phyloP scores from a whole-genome alignment of 2,329 filamentous ascomycete genomes.

The Trichoderma asperellum region DNA sequence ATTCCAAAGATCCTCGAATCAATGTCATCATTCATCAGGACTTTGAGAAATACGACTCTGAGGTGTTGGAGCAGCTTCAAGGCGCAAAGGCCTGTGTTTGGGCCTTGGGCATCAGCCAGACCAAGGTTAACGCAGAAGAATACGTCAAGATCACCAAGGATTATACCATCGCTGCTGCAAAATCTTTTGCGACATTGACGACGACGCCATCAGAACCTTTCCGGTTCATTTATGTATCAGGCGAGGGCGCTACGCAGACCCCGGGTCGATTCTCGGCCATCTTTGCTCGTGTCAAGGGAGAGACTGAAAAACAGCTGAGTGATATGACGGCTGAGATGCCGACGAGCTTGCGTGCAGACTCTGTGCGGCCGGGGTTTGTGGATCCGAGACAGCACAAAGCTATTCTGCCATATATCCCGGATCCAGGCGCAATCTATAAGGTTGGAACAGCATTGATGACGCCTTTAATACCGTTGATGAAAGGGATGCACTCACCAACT shows the following conservation, averaged over 20 bases:
- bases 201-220: slow-evolving; percentile 53
- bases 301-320: slow-evolving; percentile 63
- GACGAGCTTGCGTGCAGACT: slow-evolving; percentile 55
- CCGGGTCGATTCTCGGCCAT: slow-evolving; percentile 60
- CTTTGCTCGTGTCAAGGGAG: slow-evolving; percentile 69
- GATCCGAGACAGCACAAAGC: slow-evolving; percentile 52
- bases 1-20: slow-evolving; percentile 59
- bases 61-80: slow-evolving; percentile 61
- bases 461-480: slow-evolving; percentile 34
- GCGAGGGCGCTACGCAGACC: slow-evolving; percentile 60
- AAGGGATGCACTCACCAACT: slow-evolving; percentile 46
- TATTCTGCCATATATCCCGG: slow-evolving; percentile 49
- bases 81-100: slow-evolving; percentile 73
- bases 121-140: slow-evolving; percentile 62
- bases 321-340: slow-evolving; percentile 51
- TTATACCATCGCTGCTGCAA: slow-evolving; percentile 66
- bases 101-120: slow-evolving; percentile 70
- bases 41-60: slow-evolving; percentile 62
- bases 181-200: slow-evolving; percentile 57
- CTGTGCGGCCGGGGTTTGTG: slow-evolving; percentile 62
- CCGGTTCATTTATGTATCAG: slow-evolving; percentile 73
- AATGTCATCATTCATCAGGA: slow-evolving; percentile 71
- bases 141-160: slow-evolving; percentile 71
- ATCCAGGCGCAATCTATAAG: slow-evolving; percentile 32
- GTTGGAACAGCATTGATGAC: slow-evolving; percentile 33